A percentile compares a stretch with the other conserved stretches of the same genome.
These are phyloP conservation scores for Umbelopsis sp. DNA, from an alignment of 371 early-diverging fungal genomes.

Conservation along the genomic window DNA sequence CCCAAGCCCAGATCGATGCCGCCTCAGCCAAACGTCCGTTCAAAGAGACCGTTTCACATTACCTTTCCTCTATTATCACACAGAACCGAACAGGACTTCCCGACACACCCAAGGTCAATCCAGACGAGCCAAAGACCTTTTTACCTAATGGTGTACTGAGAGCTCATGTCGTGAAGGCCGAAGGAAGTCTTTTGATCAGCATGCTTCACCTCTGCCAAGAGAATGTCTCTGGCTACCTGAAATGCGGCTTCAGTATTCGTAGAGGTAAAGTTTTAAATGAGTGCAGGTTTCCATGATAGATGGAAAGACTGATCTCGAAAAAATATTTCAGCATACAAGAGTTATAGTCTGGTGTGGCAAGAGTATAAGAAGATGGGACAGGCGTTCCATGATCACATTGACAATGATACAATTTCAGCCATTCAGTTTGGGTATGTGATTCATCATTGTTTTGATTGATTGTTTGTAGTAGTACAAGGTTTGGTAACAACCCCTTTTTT, in stretches of 20 bases:
- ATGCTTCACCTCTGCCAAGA: conserved; percentile 64
- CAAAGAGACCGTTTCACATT: conserved; percentile 42
- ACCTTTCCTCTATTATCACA: conserved; percentile 33
- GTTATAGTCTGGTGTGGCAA: conserved; percentile 53
- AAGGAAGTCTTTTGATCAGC: conserved; percentile 57
- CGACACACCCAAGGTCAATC: conserved; percentile 28
- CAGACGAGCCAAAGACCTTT: conserved; percentile 30
- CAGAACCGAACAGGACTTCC: conserved; percentile 37
- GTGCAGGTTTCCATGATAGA: neutral
- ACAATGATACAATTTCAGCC: conserved; percentile 49
- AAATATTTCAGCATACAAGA: conserved; percentile 37
- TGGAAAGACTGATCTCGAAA: neutral
- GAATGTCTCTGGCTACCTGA: conserved; percentile 56
- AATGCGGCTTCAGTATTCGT: conserved; percentile 63
- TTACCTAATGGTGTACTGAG: conserved; percentile 61
- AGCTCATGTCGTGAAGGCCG: conserved; percentile 63
- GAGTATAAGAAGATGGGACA: conserved; percentile 58
- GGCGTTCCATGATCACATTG: conserved; percentile 47
- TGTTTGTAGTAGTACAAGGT: neutral
- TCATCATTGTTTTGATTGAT: neutral
- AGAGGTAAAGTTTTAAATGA: conserved; percentile 46
- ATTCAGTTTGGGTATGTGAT: conserved; percentile 40
- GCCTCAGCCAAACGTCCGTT: conserved; percentile 38
- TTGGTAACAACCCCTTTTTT: neutral
- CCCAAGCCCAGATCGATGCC: conserved; percentile 46